phyloP scores from a whole-genome alignment of 306 rosid genomes.

The Chamaecrista fasciculata region DNA sequence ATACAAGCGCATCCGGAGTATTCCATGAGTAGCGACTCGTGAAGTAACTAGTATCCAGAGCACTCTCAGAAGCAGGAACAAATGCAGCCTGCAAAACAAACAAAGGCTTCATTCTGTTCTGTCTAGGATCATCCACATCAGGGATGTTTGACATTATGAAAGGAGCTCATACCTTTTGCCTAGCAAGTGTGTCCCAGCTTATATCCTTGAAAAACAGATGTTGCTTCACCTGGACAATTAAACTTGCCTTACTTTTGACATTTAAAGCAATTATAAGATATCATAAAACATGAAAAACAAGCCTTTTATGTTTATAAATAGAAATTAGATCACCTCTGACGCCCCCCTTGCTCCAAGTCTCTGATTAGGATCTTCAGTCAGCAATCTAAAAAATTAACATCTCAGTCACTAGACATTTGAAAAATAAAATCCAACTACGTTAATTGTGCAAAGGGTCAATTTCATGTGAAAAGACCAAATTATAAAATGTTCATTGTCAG shows the following conservation, averaged over 20 bases:
- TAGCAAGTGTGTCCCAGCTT: slow-evolving; percentile 98
- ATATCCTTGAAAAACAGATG: slow-evolving; percentile 92
- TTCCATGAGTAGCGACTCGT: slow-evolving; percentile 93
- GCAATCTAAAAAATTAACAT: slow-evolving; percentile 52
- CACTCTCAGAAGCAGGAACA: slow-evolving; percentile 95
- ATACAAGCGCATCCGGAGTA: slow-evolving; percentile 59
- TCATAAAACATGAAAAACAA: slow-evolving; percentile 18
- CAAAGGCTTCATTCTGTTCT: background rate
- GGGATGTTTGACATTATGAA: slow-evolving; percentile 7
- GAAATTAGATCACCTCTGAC: slow-evolving; percentile 64
- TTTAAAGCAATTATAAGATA: background rate
- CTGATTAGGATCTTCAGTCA: slow-evolving; percentile 94
- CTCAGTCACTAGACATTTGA: slow-evolving; percentile 25
- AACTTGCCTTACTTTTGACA: slow-evolving; percentile 25
- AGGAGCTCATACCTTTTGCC: slow-evolving; percentile 72
- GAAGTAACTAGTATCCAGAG: slow-evolving; percentile 93
- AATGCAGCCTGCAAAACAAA: slow-evolving; percentile 85
- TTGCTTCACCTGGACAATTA: slow-evolving; percentile 77
- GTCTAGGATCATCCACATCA: slow-evolving; percentile 13
- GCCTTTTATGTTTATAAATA: slow-evolving; percentile 5
- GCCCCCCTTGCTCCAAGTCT: slow-evolving; percentile 99
- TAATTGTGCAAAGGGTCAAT: background rate
- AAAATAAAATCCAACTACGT: slow-evolving; percentile 4
- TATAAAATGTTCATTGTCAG: background rate
- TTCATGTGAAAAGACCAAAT: background rate